phyloP scores from a whole-genome alignment of 345 rosid genomes.

The Orychophragmus violaceus region DNA sequence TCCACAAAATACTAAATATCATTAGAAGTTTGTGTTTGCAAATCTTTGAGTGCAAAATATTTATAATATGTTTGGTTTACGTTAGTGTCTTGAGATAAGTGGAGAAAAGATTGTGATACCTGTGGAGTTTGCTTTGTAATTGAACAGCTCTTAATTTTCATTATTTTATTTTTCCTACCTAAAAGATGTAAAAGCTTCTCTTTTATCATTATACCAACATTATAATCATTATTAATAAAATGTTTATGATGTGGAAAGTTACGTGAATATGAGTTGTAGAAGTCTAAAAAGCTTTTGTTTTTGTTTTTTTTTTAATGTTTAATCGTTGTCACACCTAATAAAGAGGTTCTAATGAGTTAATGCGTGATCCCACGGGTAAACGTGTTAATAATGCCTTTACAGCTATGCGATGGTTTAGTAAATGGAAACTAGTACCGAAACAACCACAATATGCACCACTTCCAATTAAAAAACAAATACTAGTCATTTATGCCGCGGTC shows the following conservation, averaged over 20 bases:
- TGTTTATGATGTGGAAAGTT: background rate
- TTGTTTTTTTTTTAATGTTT: background rate
- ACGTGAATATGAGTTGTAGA: background rate
- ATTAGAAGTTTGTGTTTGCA: too few relatives aligned
- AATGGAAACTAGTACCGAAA: too few relatives aligned
- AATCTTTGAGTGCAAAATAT: too few relatives aligned
- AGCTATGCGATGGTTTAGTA: too few relatives aligned
- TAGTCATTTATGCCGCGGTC: too few relatives aligned
- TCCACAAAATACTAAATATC: too few relatives aligned
- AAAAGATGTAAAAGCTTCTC: too few relatives aligned
- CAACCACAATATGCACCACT: too few relatives aligned
- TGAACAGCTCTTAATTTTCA: background rate
- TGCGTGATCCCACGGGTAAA: background rate
- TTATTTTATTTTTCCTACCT: background rate
- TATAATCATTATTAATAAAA: background rate
- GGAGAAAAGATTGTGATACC: background rate
- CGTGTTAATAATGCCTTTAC: background rate
- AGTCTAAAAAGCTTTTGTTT: background rate
- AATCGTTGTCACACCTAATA: constrained; percentile 13
- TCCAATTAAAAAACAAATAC: too few relatives aligned
- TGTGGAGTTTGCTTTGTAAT: background rate
- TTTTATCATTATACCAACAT: too few relatives aligned
- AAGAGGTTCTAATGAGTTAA: background rate
- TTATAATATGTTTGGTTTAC: too few relatives aligned
- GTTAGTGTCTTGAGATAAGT: background rate